A percentile compares a stretch with the other conserved stretches of the same genome.
phyloP scores from a whole-genome alignment of 2,329 filamentous ascomycete species.

The Fusarium fujikuroi region DNA sequence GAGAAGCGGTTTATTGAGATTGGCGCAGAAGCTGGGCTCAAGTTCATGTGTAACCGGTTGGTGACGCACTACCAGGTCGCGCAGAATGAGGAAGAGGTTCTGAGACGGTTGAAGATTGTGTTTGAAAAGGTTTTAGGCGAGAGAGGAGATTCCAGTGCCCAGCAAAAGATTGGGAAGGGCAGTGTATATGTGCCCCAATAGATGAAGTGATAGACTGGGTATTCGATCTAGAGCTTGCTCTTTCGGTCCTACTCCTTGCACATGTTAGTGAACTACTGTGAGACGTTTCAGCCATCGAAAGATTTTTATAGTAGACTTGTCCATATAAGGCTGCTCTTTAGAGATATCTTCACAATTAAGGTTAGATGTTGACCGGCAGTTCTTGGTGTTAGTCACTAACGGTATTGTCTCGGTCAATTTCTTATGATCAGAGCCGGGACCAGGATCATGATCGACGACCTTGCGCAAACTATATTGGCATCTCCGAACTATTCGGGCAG shows the following conservation, averaged over 20 bases:
- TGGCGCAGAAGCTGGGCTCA: constrained; percentile 56
- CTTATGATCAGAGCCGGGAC: constrained; percentile 22
- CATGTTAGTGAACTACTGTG: background rate
- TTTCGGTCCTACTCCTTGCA: background rate
- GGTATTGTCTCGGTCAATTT: background rate
- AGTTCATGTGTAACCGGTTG: constrained; percentile 53
- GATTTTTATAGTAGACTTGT: background rate
- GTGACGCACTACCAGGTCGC: constrained; percentile 71
- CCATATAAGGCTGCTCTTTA: background rate
- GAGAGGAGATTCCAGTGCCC: constrained; percentile 6
- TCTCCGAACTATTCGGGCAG: constrained; percentile 10
- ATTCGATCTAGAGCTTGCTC: background rate
- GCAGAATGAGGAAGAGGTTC: constrained; percentile 66
- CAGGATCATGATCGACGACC: constrained; percentile 10
- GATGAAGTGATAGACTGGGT: background rate
- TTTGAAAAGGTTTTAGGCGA: constrained; percentile 56
- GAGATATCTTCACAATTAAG: background rate
- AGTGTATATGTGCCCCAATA: constrained; percentile 44
- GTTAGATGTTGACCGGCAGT: background rate
- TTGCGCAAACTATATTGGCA: background rate
- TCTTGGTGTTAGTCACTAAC: background rate
- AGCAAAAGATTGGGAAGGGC: constrained; percentile 38
- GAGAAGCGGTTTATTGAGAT: constrained; percentile 52
- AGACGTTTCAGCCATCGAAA: background rate
- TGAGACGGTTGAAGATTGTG: constrained; percentile 65